Conservation (phyloP, 164 flowering plant genomes). For the Dillenia suffruticosa region DNA sequence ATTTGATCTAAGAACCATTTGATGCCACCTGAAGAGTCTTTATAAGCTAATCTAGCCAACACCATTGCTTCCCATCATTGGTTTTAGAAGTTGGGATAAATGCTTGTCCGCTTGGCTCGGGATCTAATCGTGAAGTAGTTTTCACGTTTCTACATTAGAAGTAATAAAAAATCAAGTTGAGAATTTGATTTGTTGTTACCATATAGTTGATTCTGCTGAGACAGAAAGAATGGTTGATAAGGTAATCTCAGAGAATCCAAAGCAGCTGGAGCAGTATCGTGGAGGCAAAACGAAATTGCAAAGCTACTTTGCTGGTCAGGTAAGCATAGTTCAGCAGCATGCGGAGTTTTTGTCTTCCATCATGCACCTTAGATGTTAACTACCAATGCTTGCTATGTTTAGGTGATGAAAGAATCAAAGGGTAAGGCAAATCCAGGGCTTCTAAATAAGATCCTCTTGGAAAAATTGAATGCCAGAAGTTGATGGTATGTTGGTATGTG, state of each 20-base stretch:
- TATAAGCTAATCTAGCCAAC: no score
- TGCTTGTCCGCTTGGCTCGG: no score
- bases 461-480: conserved; percentile 62
- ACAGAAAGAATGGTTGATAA: conserved; percentile 76
- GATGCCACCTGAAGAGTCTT: no score
- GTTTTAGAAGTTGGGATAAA: no score
- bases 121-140: no score
- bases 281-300: conserved; percentile 91
- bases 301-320: conserved; percentile 96
- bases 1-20: no score
- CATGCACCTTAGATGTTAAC: neutral
- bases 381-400: conserved; percentile 10
- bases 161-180: no score
- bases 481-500: conserved; percentile 23
- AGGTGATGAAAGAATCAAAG: conserved; percentile 90
- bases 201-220: conserved; percentile 77
- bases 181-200: conserved; percentile 13
- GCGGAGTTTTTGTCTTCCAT: neutral
- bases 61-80: no score
- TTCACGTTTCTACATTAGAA: no score
- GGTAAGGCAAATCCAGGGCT: conserved; percentile 94
- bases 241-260: conserved; percentile 70
- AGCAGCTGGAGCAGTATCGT: conserved; percentile 86
- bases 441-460: conserved; percentile 73
- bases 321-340: conserved; percentile 10